Base-by-base conservation (phyloP, 495 filamentous ascomycete genomes). In the Pyronema domesticum region DNA sequence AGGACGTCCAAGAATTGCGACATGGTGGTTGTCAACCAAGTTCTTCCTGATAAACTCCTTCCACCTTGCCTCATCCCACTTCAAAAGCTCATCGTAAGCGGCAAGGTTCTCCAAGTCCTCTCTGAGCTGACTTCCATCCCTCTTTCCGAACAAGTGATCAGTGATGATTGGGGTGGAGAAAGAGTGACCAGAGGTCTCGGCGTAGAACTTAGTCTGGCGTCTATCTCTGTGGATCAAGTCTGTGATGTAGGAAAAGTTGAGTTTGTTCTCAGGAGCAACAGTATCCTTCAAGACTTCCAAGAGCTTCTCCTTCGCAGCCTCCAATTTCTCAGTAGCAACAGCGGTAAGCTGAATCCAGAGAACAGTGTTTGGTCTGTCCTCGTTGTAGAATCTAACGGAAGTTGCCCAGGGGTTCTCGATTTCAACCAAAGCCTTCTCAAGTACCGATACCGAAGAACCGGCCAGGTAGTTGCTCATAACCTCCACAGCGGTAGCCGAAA, bases 361-460 rank as follows among this genome's bases (percentile, higher is more conserved):
- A 52, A 94, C 73, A 19, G 80, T 80, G 58, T 81, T 80, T n/a
- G 86, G 86, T 37, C 86, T 79, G 36, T 76, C 70, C 49, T 95
- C 87, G 44, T 75, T 82, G 61, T 75, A 77, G 62, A 82, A 86
- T 34, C 77, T 76, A 7, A 95, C 78, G 3, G 78, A 82, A 69
- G 88, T 94, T 9, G 86, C 85, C 53, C 95, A 73, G 13, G 63
- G 63, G 57, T 94, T 82, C 65, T 96, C 89, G 60, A 82, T 89
- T 61, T 99, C 93, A 8, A 99, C 91, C 52, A 99, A 74, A 15
- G 78, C 77, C 59, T 94, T 95, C 56, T 96, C 89, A 14, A 99
- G 70, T 11, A 96, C 72, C 1, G 88, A 89, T 1, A 94, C 86
- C 4, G 91, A 91, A 2, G 91, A 96, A 11, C 88, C 89, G 51